phyloP scores from a whole-genome alignment of 805 yeast genomes.

The Lipomyces chichibuensis region DNA sequence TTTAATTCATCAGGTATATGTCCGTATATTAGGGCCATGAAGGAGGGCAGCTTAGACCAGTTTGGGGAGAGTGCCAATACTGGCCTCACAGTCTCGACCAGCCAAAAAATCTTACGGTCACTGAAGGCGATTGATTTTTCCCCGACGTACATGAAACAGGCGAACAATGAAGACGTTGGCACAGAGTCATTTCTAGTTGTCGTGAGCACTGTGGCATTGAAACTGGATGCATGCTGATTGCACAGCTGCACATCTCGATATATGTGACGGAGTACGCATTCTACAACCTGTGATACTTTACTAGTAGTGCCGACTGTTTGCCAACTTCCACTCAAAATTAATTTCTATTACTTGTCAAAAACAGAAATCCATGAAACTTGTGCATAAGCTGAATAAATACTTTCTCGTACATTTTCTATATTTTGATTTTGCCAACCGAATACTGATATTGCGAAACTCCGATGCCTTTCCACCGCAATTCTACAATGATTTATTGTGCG shows the following conservation, averaged over 20 bases:
- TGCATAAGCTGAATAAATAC: neutral
- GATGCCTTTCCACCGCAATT: neutral
- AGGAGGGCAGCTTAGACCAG: neutral
- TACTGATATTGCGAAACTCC: neutral
- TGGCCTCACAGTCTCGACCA: neutral
- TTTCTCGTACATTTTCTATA: neutral
- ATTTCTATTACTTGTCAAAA: neutral
- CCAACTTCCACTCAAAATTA: neutral
- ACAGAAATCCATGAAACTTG: neutral
- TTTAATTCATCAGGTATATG: neutral
- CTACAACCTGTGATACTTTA: neutral
- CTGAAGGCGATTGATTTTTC: neutral
- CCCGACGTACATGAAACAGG: neutral
- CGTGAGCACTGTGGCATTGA: neutral
- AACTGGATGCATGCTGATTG: neutral
- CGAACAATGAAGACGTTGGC: neutral
- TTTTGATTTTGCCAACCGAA: neutral
- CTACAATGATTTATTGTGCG: no score
- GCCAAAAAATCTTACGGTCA: neutral
- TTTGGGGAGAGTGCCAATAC: neutral
- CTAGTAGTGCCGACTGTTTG: neutral
- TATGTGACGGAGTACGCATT: no score
- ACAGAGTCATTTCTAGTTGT: neutral
- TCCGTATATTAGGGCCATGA: neutral
- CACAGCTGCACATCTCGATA: neutral